A percentile compares a stretch with the other conserved stretches of the same genome.
Evolutionary conservation across 78 protist genomes (phyloP).

Genomic region (Carpediemonas membranifera): DNA sequence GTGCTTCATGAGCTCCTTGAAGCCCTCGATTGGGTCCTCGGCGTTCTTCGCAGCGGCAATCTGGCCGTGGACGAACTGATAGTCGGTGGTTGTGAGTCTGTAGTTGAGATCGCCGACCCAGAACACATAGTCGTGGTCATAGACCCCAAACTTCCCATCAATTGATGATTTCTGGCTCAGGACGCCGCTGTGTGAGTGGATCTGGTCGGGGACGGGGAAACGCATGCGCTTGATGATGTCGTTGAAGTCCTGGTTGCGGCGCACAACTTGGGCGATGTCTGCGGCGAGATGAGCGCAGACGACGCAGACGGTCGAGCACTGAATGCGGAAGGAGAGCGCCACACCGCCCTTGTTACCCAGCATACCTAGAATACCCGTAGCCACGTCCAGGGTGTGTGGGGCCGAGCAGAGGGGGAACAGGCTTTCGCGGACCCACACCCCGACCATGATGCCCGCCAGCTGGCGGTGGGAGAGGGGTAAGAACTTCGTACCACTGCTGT

Average conservation of each 20-base stretch:
- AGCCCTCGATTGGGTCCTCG: constrained; percentile 33
- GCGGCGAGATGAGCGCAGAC: constrained; percentile 3
- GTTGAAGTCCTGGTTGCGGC: not conserved
- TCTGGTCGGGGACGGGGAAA: not conserved
- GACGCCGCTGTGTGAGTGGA: too few relatives aligned
- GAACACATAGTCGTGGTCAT: constrained; percentile 31
- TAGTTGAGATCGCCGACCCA: constrained; percentile 83
- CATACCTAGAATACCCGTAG: constrained; percentile 4
- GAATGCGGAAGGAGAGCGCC: not conserved
- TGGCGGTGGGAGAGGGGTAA: not conserved
- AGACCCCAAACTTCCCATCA: too few relatives aligned
- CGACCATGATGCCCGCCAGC: not conserved
- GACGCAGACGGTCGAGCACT: not conserved
- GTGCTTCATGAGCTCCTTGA: constrained; percentile 12
- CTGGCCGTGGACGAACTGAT: constrained; percentile 34
- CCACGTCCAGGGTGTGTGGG: not conserved
- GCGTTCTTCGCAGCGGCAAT: too few relatives aligned
- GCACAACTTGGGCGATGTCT: not conserved
- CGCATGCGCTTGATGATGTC: not conserved
- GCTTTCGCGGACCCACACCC: not conserved
- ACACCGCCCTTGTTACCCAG: constrained; percentile 14
- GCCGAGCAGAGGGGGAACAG: not conserved
- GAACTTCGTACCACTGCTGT: not conserved
- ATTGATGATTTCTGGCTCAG: too few relatives aligned
- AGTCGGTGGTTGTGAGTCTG: constrained; percentile 52